A percentile compares a stretch with the other conserved stretches of the same genome.
Conservation (phyloP, 2,329 filamentous ascomycete genomes). For the Aspergillus thermomutatus region DNA sequence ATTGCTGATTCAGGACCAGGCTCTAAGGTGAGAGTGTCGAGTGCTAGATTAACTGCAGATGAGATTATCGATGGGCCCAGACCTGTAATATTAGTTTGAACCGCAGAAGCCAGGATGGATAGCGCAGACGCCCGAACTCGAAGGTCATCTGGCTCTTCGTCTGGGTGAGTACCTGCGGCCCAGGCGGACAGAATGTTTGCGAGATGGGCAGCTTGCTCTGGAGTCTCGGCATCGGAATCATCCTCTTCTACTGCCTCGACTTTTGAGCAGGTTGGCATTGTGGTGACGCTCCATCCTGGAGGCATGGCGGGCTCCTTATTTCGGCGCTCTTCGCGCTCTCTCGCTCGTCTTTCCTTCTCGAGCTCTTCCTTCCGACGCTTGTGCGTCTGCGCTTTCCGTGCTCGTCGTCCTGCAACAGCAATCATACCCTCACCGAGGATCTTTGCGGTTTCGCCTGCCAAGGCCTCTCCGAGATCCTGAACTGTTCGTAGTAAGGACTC, state of each 20-base stretch:
- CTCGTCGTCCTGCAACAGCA: conserved; percentile 38
- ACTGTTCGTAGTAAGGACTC: conserved; percentile 41
- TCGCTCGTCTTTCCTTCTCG: conserved; percentile 24
- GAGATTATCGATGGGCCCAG: conserved; percentile 34
- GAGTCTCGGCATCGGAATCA: conserved; percentile 34
- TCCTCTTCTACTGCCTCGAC: conserved; percentile 19
- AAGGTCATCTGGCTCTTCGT: conserved; percentile 42
- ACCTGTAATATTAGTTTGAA: conserved; percentile 39
- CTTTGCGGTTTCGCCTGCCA: conserved; percentile 36
- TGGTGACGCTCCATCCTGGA: conserved; percentile 28
- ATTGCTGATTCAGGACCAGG: conserved; percentile 37
- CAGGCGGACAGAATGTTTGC: conserved; percentile 40
- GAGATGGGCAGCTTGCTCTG: conserved; percentile 31
- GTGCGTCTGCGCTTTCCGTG: conserved; percentile 35
- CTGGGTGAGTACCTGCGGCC: conserved; percentile 36
- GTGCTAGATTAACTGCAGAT: conserved; percentile 38
- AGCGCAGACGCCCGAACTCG: conserved; percentile 42
- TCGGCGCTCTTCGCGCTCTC: conserved; percentile 28
- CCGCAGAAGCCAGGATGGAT: conserved; percentile 41
- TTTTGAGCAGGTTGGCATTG: conserved; percentile 5
- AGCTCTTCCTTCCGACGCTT: conserved; percentile 23
- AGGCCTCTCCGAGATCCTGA: conserved; percentile 37
- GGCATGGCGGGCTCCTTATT: conserved; percentile 23
- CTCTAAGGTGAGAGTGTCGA: conserved; percentile 39
- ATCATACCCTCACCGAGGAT: conserved; percentile 39